Evolutionary conservation across 1,139 yeast genomes (phyloP), one percentile per base, ranked within the genome.

Genomic region (Yamadazyma buinensis): DNA sequence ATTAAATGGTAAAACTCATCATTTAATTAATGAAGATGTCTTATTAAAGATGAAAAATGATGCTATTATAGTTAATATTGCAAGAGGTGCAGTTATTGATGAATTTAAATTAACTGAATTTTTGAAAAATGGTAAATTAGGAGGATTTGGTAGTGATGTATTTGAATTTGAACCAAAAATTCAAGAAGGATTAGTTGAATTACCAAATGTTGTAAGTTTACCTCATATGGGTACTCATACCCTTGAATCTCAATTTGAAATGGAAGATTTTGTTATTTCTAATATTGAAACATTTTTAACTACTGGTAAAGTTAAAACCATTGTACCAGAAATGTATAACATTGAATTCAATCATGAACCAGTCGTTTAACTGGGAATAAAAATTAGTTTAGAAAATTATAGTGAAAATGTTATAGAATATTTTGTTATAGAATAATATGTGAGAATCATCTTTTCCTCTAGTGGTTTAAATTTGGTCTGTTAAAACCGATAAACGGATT

Each of bases 161-260:
- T 84, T 77, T 58, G 95, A 86, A 54, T 62, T 71, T 45, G 97
- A 90, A 61, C 97, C 97, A 7, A 49, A 75, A 42, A 80, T 78
- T 14, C 70, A 81, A 24, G 57, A 67, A 47, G 86, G 81, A 40
- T 61, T 83, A 40, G 59, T 72, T 32, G 62, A 64, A 13, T 54
- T 75, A 47, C 77, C 77, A 4, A 75, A 77, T 40, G 86, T 80
- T 12, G 67, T 81, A 10, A 70, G 82, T 28, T 64, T 82, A 46
- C 95, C 95, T 14, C 95, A 87, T 54, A 77, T 84, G 81, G 95
- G 95, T 21, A 85, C 95, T 1, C 80, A 76, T 54, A 69, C 92
- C 2, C 55, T 59, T 30, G 84, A 78, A 52, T 75, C 84, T 2
- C 63, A 74, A 33, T 53, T 57, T 38, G 72, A 72, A 49, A 74